Evolutionary conservation across 768 basidiomycete genomes (phyloP).

Genomic region (Leccinum rimulosum): DNA sequence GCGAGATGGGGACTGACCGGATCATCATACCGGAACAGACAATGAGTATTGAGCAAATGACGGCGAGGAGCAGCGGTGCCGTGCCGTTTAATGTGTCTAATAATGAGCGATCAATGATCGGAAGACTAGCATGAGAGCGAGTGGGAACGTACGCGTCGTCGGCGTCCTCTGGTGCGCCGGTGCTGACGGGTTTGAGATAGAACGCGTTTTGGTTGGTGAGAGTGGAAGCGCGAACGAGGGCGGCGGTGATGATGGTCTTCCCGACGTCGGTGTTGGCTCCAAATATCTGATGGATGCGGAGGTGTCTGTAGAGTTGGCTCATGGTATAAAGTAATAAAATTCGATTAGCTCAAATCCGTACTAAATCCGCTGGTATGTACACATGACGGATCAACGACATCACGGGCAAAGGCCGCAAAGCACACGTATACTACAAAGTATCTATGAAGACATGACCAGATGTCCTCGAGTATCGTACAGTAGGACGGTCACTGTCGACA

Average conservation of each 20-base stretch:
- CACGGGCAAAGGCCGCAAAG: slow-evolving; percentile 6
- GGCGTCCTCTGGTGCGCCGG: slow-evolving; percentile 75
- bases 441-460: slow-evolving; percentile 28
- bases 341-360: not conserved
- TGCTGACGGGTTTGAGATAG: slow-evolving; percentile 91
- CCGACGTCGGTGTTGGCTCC: slow-evolving; percentile 97
- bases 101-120: slow-evolving; percentile 28
- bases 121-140: not conserved
- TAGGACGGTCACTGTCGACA: slow-evolving; percentile 15
- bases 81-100: slow-evolving; percentile 66
- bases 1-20: slow-evolving; percentile 96
- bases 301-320: slow-evolving; percentile 81
- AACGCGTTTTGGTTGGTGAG: slow-evolving; percentile 48
- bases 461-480: slow-evolving; percentile 19
- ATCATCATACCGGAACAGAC: slow-evolving; percentile 80
- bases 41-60: slow-evolving; percentile 53
- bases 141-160: slow-evolving; percentile 70
- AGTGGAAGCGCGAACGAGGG: slow-evolving; percentile 78
- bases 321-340: slow-evolving; percentile 44
- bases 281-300: slow-evolving; percentile 87
- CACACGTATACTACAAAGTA: not conserved
- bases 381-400: not conserved
- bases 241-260: slow-evolving; percentile 87
- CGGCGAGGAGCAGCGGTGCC: slow-evolving; percentile 34
- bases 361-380: slow-evolving; percentile 13